Conservation (phyloP, 345 rosid genomes). For the Leavenworthia alabamica region DNA sequence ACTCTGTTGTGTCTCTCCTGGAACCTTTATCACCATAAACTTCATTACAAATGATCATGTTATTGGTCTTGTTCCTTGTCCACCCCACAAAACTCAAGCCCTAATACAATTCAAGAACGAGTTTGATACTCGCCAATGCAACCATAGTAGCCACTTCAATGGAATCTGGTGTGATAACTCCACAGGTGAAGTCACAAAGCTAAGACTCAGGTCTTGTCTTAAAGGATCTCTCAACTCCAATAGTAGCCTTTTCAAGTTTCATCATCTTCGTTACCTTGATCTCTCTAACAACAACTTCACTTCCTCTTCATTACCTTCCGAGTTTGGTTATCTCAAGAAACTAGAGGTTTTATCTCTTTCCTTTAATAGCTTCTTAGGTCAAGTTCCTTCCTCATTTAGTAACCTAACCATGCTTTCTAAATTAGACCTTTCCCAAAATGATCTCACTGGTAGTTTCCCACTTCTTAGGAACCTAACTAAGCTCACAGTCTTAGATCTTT, state of each 20-base stretch:
- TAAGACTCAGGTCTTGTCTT: not conserved
- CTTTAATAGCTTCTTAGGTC: not conserved
- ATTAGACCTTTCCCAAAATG: not conserved
- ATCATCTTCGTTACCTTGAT: not conserved
- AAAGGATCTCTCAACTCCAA: not conserved
- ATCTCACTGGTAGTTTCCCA: not conserved
- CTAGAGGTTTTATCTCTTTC: not conserved
- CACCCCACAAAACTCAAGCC: not conserved
- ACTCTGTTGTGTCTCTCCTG: not conserved
- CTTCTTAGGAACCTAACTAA: not conserved
- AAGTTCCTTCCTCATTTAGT: not conserved
- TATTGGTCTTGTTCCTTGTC: not conserved
- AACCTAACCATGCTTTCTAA: not conserved
- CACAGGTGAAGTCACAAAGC: not conserved
- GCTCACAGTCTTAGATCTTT: not conserved
- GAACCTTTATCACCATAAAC: not conserved
- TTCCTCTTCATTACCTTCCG: not conserved
- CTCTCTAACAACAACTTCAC: not conserved
- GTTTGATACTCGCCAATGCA: constrained; percentile 3
- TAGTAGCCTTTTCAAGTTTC: not conserved
- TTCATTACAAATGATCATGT: not conserved
- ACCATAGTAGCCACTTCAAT: not conserved
- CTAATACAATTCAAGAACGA: not conserved
- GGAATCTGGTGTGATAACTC: not conserved
- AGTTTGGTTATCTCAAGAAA: not conserved